Evolutionary conservation across 495 filamentous ascomycete species (phyloP), one percentile per base, ranked within the genome.

Genomic region (Beverwykella pulmonaria): DNA sequence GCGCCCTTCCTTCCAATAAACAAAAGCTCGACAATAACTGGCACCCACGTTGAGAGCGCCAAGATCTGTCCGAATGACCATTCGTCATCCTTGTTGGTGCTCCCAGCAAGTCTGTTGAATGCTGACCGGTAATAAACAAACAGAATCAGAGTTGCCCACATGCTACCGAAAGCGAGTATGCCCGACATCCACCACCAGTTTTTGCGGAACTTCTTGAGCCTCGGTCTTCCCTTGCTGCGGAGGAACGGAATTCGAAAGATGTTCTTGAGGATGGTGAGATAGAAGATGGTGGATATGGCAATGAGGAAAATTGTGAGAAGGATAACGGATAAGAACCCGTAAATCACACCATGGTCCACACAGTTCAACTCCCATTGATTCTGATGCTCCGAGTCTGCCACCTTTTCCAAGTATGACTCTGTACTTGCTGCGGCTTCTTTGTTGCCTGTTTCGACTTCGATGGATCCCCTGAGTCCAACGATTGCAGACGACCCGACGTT

Each of bases 21-120:
- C 29, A 41, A 15, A 17, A 58, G 26, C n/a, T 58, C 55, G 23
- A 58, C 23, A 19, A 58, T 1, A 1, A 58, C 55, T 1, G 55
- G 55, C 14, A 46, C 32, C 55, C 55, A 58, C 7, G 32, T 58
- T 2, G 36, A 2, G 1, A 58, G 32, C 1, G 55, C 32, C 19
- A 58, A 30, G 8, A 58, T 20, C 32, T 58, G 55, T 29, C 55
- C 55, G 55, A 58, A 58, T 8, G 32, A 23, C 53, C 53, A 57
- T 23, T 57, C 53, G 30, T 41, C 19, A 19, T 57, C 53, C 22
- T 57, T 57, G 29, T 57, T 57, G 19, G 53, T 20, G 19, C 3
- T 41, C 19, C 53, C 53, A 26, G 14, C 30, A 12, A 17, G 19
- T 20, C 22, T 6, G 32, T 39, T 57, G 26, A 57, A 19, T 14